Percentiles rank a stretch among this genome's conserved stretches.
Evolutionary conservation across 805 yeast genomes (phyloP).

Genomic region (Hanseniaspora meyeri): DNA sequence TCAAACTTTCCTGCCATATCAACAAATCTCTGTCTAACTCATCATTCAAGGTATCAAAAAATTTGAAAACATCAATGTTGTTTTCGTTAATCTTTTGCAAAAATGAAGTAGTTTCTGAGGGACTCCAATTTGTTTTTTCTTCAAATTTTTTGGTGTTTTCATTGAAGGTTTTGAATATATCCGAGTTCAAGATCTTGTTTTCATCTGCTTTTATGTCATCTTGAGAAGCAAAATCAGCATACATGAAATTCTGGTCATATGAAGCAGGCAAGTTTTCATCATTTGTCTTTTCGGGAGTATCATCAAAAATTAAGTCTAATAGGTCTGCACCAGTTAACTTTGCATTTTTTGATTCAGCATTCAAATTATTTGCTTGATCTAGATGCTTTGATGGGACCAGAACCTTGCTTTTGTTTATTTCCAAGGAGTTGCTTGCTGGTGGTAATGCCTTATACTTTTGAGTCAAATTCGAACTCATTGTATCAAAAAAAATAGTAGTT

Average conservation of each 20-base stretch:
- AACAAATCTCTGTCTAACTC: slow-evolving; percentile 4
- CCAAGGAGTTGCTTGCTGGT: not conserved
- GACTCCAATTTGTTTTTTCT: not conserved
- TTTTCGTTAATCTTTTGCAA: not conserved
- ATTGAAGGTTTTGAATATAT: slow-evolving; percentile 11
- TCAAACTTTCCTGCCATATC: slow-evolving; percentile 1
- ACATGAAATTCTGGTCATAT: not conserved
- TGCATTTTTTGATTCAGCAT: not conserved
- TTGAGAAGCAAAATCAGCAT: not conserved
- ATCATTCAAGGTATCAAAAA: not conserved
- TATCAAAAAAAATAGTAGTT: not conserved
- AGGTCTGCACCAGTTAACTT: not conserved
- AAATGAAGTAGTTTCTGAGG: not conserved
- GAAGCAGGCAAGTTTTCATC: not conserved
- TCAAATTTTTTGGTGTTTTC: slow-evolving; percentile 14
- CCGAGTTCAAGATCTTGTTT: not conserved
- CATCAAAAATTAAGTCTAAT: not conserved
- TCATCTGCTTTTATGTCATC: not conserved
- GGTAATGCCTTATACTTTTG: not conserved
- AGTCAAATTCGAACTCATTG: not conserved
- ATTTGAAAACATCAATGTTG: not conserved
- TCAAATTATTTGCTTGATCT: not conserved
- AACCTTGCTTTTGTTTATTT: not conserved
- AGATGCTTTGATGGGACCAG: not conserved
- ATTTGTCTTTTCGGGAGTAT: not conserved